Evolutionary conservation across 257 asterid genomes (phyloP).

Genomic region (Verbascum thapsus): DNA sequence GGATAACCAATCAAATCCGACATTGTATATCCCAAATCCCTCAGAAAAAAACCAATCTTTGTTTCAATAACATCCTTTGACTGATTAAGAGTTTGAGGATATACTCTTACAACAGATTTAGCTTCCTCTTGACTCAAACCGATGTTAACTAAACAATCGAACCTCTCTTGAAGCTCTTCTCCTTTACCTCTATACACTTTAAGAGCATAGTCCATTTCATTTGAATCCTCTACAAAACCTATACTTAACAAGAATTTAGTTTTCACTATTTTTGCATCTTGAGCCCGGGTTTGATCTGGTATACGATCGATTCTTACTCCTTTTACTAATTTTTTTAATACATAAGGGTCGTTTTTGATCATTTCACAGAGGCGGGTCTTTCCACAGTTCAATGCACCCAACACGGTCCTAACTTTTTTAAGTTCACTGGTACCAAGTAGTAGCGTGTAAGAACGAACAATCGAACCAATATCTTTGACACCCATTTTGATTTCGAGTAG

Average conservation of each 20-base stretch:
- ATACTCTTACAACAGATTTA: conserved; percentile 42
- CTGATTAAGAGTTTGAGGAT: conserved; percentile 67
- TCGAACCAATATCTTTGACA: conserved; percentile 42
- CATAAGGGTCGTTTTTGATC: conserved; percentile 56
- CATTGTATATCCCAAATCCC: conserved; percentile 51
- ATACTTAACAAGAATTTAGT: conserved; percentile 57
- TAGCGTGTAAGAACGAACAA: conserved; percentile 41
- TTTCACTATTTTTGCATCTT: conserved; percentile 40
- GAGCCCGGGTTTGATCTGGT: conserved; percentile 32
- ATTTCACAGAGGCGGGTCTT: conserved; percentile 49
- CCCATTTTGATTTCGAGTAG: conserved; percentile 57
- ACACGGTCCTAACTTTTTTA: conserved; percentile 46
- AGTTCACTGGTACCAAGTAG: conserved; percentile 60
- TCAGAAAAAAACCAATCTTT: conserved; percentile 53
- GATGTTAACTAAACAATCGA: conserved; percentile 51
- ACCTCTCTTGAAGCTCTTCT: conserved; percentile 68
- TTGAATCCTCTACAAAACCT: conserved; percentile 60
- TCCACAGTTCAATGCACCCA: conserved; percentile 40
- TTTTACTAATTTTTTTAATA: conserved; percentile 51
- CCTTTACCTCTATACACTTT: conserved; percentile 60
- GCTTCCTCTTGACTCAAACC: conserved; percentile 57
- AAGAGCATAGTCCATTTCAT: conserved; percentile 59
- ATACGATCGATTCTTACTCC: conserved; percentile 45
- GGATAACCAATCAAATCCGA: conserved; percentile 53
- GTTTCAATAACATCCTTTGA: conserved; percentile 45